Percentiles rank a stretch among this genome's conserved stretches.
These are phyloP conservation scores for Chiua sp. DNA, from an alignment of 1,284 basidiomycete genomes.

Conservation along the genomic window DNA sequence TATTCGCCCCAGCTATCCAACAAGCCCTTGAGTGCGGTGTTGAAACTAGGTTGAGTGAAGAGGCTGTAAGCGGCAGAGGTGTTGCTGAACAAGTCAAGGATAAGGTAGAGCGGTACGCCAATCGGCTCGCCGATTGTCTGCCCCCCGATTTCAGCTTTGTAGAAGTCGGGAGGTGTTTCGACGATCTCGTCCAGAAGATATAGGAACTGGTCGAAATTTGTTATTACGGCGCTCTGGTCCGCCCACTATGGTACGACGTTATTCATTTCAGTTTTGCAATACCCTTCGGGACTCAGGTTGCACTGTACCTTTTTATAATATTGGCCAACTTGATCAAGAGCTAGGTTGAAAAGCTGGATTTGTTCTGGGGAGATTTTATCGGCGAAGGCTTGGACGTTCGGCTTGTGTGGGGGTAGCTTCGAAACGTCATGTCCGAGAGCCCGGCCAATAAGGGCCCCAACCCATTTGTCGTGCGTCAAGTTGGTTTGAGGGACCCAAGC, in stretches of 20 bases:
- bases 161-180: not conserved
- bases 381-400: not conserved
- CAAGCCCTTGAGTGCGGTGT: slow-evolving; percentile 23
- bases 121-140: slow-evolving; percentile 21
- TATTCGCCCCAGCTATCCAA: slow-evolving; percentile 11
- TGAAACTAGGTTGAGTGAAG: slow-evolving; percentile 23
- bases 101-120: slow-evolving; percentile 22
- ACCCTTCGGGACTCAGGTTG: not conserved
- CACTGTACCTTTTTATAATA: not conserved
- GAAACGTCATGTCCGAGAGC: not conserved
- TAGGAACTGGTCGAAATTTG: not conserved
- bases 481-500: not conserved
- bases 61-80: slow-evolving; percentile 24
- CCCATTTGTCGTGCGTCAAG: not conserved
- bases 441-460: not conserved
- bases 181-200: not conserved
- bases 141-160: slow-evolving; percentile 1
- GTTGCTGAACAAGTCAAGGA: slow-evolving; percentile 27
- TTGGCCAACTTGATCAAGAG: not conserved
- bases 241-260: not conserved
- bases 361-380: not conserved
- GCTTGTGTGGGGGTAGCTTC: not conserved
- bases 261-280: not conserved
- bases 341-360: not conserved
- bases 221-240: not conserved